Evolutionary conservation across 1,139 yeast species (phyloP).

Genomic region (Yamadazyma sp.): DNA sequence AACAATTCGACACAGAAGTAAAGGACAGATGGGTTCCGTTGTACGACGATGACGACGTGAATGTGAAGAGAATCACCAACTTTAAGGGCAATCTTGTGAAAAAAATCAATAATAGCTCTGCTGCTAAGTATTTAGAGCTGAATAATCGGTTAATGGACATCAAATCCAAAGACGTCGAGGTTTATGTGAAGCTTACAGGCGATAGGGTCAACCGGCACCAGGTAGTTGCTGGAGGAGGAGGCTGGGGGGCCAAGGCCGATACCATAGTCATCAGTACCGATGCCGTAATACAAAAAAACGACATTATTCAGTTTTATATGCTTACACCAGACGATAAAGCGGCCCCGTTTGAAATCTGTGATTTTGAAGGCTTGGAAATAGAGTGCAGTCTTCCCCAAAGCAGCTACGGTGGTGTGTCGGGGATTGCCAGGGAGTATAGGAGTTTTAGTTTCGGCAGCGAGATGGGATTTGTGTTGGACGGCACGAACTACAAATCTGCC

Average conservation of each 20-base stretch:
- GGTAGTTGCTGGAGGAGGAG: conserved; percentile 66
- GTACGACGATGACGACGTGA: conserved; percentile 16
- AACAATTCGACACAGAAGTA: conserved; percentile 4
- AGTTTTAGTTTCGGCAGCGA: conserved; percentile 51
- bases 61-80: conserved; percentile 34
- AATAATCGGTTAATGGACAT: conserved; percentile 41
- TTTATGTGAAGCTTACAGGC: conserved; percentile 36
- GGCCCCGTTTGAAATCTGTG: conserved; percentile 7
- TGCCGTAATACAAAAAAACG: conserved; percentile 46
- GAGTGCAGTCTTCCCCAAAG: conserved; percentile 37
- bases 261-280: conserved; percentile 60
- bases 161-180: conserved; percentile 47
- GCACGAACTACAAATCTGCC: conserved; percentile 39
- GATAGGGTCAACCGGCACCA: conserved; percentile 29
- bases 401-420: conserved; percentile 17
- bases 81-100: conserved; percentile 54
- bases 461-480: conserved; percentile 40
- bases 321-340: conserved; percentile 37
- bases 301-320: conserved; percentile 48
- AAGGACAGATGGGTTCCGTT: conserved; percentile 36
- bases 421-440: conserved; percentile 16
- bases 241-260: conserved; percentile 64
- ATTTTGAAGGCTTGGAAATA: conserved; percentile 16
- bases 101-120: conserved; percentile 46
- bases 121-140: conserved; percentile 51